Evolutionary conservation across 441 rosid genomes (phyloP).

Genomic region (Corymbia calophylla): DNA sequence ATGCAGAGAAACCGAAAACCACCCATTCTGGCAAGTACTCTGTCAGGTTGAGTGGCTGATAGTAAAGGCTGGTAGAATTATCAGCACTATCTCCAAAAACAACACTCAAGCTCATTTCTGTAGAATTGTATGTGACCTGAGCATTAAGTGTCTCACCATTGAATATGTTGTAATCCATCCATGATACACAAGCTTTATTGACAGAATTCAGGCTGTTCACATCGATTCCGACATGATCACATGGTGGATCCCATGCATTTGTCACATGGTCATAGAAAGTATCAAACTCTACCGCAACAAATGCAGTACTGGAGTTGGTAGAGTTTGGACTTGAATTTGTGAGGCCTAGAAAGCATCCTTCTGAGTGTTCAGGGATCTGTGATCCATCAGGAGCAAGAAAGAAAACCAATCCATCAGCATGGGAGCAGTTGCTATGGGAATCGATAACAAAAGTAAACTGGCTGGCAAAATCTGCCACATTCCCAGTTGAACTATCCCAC

Average conservation of each 20-base stretch:
- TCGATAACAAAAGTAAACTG: background rate
- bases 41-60: background rate
- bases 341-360: background rate
- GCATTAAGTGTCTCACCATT: background rate
- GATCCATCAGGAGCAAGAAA: background rate
- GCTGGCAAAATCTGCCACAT: background rate
- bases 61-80: background rate
- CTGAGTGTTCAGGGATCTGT: background rate
- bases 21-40: background rate
- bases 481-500: background rate
- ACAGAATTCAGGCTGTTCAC: background rate
- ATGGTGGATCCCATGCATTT: background rate
- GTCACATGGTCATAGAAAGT: background rate
- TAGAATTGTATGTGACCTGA: background rate
- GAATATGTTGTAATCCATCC: background rate
- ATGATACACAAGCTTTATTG: background rate
- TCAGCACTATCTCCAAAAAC: background rate
- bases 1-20: background rate
- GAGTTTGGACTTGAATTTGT: accelerated
- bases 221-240: background rate
- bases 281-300: background rate
- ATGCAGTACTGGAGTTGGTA: background rate
- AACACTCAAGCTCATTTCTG: background rate
- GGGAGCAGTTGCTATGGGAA: background rate
- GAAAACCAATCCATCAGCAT: background rate